Conservation (phyloP, 2,329 filamentous ascomycete genomes). For the Acrodontium crateriforme region DNA sequence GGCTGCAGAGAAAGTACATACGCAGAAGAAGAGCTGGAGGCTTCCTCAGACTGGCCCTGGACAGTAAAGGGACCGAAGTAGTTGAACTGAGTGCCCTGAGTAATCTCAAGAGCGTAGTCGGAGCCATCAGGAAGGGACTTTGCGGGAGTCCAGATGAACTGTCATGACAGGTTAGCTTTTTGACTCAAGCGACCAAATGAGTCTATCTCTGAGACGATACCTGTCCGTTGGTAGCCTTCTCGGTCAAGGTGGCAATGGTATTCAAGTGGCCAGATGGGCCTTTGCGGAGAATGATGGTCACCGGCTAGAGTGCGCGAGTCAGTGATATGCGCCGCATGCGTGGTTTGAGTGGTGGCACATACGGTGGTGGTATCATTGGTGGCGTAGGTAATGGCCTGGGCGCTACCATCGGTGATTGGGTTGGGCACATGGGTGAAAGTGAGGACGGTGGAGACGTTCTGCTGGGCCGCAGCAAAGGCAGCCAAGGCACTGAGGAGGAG, state of each 20-base stretch:
- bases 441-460: conserved; percentile 27
- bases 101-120: conserved; percentile 47
- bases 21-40: conserved; percentile 19
- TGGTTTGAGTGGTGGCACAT: too few species aligned
- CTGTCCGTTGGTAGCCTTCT: conserved; percentile 9
- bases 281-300: conserved; percentile 43
- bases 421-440: conserved; percentile 40
- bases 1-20: conserved; percentile 16
- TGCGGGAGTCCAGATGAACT: conserved; percentile 36
- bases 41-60: conserved; percentile 19
- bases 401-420: conserved; percentile 34
- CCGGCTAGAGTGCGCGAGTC: too few species aligned
- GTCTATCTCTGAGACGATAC: conserved; percentile 3
- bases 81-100: conserved; percentile 39
- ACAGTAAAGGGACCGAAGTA: conserved; percentile 41
- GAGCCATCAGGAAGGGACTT: conserved; percentile 27
- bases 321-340: too few species aligned
- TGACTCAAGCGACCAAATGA: conserved; percentile 5
- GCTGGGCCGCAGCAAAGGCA: conserved; percentile 34
- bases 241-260: conserved; percentile 28
- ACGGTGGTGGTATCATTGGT: conserved; percentile 12
- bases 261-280: conserved; percentile 37
- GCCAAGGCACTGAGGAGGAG: conserved; percentile 34
- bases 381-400: conserved; percentile 14
- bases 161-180: conserved; percentile 22